Evolutionary conservation across 768 basidiomycete species (phyloP).

Genomic region (Lepiota brunneoincarnata): DNA sequence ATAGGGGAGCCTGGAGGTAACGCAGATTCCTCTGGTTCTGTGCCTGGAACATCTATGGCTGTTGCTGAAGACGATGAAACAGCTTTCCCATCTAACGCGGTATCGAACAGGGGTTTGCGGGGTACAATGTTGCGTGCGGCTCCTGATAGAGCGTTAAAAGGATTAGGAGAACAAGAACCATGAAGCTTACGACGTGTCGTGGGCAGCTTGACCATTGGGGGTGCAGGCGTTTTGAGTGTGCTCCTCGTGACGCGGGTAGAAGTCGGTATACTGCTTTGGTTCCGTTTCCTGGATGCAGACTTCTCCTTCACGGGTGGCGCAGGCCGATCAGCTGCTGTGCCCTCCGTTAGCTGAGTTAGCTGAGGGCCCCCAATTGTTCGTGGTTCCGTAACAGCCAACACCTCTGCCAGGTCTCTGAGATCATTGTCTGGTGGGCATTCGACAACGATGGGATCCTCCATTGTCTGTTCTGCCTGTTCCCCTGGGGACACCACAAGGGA

Average conservation of each 20-base stretch:
- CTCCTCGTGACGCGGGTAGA: constrained; percentile 10
- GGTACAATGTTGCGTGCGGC: neutral
- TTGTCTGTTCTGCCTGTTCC: neutral
- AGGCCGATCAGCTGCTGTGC: neutral
- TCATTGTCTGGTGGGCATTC: neutral
- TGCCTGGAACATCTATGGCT: too few relatives aligned
- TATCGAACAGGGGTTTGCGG: constrained; percentile 7
- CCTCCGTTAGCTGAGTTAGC: neutral
- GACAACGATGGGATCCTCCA: too few relatives aligned
- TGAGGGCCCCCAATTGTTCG: neutral
- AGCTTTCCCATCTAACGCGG: constrained; percentile 6
- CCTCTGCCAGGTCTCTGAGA: too few relatives aligned
- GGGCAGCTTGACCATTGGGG: neutral
- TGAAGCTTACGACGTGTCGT: constrained; percentile 2
- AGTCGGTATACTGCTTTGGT: constrained; percentile 8
- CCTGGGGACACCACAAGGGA: neutral
- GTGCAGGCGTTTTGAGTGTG: constrained; percentile 1
- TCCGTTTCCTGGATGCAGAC: constrained; percentile 1
- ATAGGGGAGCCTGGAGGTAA: constrained; percentile 31
- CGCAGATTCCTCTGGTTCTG: constrained; percentile 8
- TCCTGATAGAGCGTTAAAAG: neutral
- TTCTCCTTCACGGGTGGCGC: neutral
- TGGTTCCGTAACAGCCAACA: too few relatives aligned
- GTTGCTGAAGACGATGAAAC: neutral
- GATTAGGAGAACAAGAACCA: neutral